Base-by-base conservation (phyloP, 495 filamentous ascomycete species). In the Penicillium dipodomyicola region DNA sequence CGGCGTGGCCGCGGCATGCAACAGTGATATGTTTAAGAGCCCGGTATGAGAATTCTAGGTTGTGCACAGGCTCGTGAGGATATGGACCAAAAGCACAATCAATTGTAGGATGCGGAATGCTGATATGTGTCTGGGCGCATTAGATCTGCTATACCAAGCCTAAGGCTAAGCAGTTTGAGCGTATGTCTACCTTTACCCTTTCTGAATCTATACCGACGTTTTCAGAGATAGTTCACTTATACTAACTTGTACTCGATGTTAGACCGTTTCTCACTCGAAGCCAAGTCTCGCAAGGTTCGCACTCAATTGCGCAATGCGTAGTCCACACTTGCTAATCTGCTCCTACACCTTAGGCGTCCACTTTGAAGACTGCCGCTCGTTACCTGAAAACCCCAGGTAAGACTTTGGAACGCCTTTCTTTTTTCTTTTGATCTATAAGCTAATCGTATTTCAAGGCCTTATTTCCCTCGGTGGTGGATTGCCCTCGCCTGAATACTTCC, bases 381-480 rank as follows among this genome's bases (percentile, higher is more conserved):
- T 86, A 79, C 64, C 77, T 98, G 44, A 86, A 86, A 58, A 86
- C 75, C 39, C 88, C 88, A 25, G 87, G 87, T 62, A 66, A 81
- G 47, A 25, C 14, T 48, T 0, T 11, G 25, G 6, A n/a, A 30
- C 20, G 32, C 1, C 0, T 22, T 12, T 2, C 4, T 15, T 10
- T 17, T 41, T 0, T 23, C 2, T 20, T 20, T 20, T 20, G 27
- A 5, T 2, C 39, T 27, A 5, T 23, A 4, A 29, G 10, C 33
- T 57, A 32, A 61, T n/a, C 20, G 15, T 20, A 14, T n/a, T n/a
- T 15, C 5, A 39, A 75, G 84, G 82, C 5, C 59, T 88, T 49
- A 93, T 98, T 69, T 94, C 90, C 5, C 84, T 98, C 12, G 94
- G 94, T 54, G 95, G 95, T 58, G 94, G 94, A 3, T 79, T 98